Percentiles rank a stretch among this genome's conserved stretches.
These are phyloP conservation scores for Artemisia argyi DNA, from an alignment of 129 eudicot genomes.

Conservation along the genomic window DNA sequence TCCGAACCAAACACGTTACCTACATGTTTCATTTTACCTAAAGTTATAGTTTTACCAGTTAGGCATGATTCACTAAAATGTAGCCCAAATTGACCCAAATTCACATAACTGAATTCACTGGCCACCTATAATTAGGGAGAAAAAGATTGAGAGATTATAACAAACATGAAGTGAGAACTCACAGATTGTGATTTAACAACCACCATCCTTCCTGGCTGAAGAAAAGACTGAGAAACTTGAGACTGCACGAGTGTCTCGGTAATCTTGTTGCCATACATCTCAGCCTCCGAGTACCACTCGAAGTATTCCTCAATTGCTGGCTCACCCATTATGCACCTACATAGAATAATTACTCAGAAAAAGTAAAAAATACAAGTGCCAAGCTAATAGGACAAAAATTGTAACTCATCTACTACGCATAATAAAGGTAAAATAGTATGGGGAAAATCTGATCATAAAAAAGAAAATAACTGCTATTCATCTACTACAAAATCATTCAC, in stretches of 20 bases:
- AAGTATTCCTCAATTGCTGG: constrained; percentile 95
- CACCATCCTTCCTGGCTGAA: constrained; percentile 79
- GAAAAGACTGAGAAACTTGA: constrained; percentile 58
- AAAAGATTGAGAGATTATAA: neutral
- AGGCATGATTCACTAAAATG: neutral
- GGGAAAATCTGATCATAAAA: neutral
- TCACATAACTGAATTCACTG: neutral
- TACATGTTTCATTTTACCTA: neutral
- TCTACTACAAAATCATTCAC: no score
- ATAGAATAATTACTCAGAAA: constrained; percentile 13
- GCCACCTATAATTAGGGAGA: neutral
- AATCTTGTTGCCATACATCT: constrained; percentile 58
- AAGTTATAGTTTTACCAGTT: neutral
- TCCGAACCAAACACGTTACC: neutral
- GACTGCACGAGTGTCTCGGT: constrained; percentile 74
- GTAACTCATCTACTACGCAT: neutral
- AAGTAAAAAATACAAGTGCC: neutral
- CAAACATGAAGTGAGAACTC: constrained; percentile 40
- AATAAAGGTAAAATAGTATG: neutral
- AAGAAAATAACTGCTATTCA: no score
- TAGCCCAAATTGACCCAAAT: neutral
- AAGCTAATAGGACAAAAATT: neutral
- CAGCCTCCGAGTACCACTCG: constrained; percentile 81
- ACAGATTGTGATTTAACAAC: constrained; percentile 89
- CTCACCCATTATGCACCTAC: constrained; percentile 98